phyloP scores from a whole-genome alignment of 352 stramenopile genomes.

The Peronospora farinosa region DNA sequence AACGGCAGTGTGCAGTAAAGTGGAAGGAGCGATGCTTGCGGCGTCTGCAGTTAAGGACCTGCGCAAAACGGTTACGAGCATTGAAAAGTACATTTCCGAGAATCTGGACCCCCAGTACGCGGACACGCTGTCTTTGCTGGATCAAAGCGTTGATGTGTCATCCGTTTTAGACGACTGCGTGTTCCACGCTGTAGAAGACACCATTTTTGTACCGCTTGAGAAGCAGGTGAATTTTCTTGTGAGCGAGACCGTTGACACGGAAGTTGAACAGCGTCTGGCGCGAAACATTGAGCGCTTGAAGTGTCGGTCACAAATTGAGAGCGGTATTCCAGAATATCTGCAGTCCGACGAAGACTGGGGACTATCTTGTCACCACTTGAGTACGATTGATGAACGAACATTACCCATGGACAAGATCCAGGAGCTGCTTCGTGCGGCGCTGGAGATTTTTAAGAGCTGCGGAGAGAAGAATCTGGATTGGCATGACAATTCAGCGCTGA shows the following conservation, averaged over 20 bases:
- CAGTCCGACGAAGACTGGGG: constrained; percentile 76
- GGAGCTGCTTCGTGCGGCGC: constrained; percentile 61
- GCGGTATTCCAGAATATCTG: constrained; percentile 69
- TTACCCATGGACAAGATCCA: constrained; percentile 76
- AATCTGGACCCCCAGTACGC: constrained; percentile 58
- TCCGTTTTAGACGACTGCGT: constrained; percentile 62
- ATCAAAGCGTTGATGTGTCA: constrained; percentile 49
- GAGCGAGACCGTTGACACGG: constrained; percentile 48
- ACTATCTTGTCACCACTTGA: constrained; percentile 72
- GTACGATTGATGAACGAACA: constrained; percentile 75
- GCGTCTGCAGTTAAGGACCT: constrained; percentile 56
- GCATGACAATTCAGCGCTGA: constrained; percentile 65
- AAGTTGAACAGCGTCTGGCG: constrained; percentile 45
- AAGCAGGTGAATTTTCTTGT: constrained; percentile 72
- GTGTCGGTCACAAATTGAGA: constrained; percentile 56
- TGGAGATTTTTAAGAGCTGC: constrained; percentile 79
- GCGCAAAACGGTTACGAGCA: constrained; percentile 58
- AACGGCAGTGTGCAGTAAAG: constrained; percentile 49
- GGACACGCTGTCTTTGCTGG: constrained; percentile 51
- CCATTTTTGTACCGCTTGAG: constrained; percentile 68
- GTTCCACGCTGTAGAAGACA: constrained; percentile 68
- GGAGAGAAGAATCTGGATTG: constrained; percentile 75
- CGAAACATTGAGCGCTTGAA: constrained; percentile 63
- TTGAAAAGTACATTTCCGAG: constrained; percentile 73
- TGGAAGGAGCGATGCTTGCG: constrained; percentile 47